Conservation (phyloP, 352 stramenopile species). For the Globisporangium lucens region DNA sequence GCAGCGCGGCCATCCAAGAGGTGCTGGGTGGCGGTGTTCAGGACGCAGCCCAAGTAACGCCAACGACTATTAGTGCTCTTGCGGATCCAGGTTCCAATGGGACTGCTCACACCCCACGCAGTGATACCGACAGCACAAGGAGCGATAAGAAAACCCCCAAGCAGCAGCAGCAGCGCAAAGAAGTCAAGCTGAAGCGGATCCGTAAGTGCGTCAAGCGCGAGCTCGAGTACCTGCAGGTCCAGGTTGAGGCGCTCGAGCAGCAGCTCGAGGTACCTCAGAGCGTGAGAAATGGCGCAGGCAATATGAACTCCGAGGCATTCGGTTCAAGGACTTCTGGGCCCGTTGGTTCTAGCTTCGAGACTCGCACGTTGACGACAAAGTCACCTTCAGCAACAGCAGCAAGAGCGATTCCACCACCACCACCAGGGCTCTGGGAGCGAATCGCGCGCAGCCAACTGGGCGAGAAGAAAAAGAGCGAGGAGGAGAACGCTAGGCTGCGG, state of each 20-base stretch:
- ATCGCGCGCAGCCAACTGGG: conserved; percentile 34
- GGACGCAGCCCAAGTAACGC: background rate
- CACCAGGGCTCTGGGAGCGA: conserved; percentile 25
- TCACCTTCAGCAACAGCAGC: too few relatives aligned
- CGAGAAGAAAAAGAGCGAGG: conserved; percentile 29
- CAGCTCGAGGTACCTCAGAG: background rate
- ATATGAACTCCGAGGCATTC: background rate
- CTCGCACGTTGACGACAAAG: background rate
- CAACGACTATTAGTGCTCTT: background rate
- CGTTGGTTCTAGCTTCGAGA: background rate
- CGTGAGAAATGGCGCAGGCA: background rate
- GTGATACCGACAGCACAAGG: background rate
- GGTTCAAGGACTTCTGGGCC: background rate
- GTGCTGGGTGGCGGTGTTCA: background rate
- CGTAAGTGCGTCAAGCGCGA: conserved; percentile 23
- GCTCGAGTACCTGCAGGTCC: conserved; percentile 24
- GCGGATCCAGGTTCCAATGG: background rate
- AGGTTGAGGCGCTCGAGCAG: conserved; percentile 14
- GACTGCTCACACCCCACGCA: background rate
- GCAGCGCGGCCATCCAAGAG: background rate
- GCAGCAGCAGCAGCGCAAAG: background rate
- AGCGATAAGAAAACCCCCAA: background rate
- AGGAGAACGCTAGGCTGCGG: conserved; percentile 33
- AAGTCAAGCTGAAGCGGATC: background rate
- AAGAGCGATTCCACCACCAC: too few relatives aligned